These are phyloP conservation scores for Phytophthora tentaculata DNA, from an alignment of 352 stramenopile species.

Conservation along the genomic window DNA sequence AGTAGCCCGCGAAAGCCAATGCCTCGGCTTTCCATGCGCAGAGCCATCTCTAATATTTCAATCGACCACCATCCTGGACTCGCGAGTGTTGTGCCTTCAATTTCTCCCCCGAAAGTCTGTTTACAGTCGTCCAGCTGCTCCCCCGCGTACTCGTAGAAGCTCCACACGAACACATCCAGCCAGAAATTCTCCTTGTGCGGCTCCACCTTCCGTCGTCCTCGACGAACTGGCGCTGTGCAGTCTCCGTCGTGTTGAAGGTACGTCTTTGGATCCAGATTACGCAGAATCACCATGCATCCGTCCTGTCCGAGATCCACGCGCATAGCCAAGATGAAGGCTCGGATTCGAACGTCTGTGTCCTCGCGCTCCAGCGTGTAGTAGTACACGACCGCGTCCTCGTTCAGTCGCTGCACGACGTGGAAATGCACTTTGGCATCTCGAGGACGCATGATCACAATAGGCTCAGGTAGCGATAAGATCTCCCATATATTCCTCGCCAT, in stretches of 20 bases:
- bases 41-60: conserved; percentile 72
- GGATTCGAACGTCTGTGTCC: conserved; percentile 55
- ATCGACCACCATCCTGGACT: conserved; percentile 72
- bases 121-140: conserved; percentile 49
- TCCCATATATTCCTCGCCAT: conserved; percentile 54
- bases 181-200: conserved; percentile 61
- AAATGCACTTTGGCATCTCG: conserved; percentile 60
- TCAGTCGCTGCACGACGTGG: conserved; percentile 66
- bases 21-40: conserved; percentile 62
- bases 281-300: conserved; percentile 56
- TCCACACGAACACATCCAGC: conserved; percentile 79
- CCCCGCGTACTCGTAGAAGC: conserved; percentile 54
- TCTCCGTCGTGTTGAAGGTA: conserved; percentile 62
- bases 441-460: conserved; percentile 59
- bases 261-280: conserved; percentile 57
- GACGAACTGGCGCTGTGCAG: conserved; percentile 52
- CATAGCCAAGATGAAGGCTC: conserved; percentile 67
- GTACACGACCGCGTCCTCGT: conserved; percentile 65
- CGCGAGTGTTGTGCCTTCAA: conserved; percentile 61
- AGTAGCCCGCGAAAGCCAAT: conserved; percentile 51
- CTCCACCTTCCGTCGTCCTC: conserved; percentile 60
- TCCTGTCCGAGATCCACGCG: conserved; percentile 50
- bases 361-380: conserved; percentile 75
- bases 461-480: conserved; percentile 55
- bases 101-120: conserved; percentile 67